Evolutionary conservation across 2,329 filamentous ascomycete genomes (phyloP), one percentile per base, ranked within the genome.

Genomic region (Aspergillus aculeatinus): DNA sequence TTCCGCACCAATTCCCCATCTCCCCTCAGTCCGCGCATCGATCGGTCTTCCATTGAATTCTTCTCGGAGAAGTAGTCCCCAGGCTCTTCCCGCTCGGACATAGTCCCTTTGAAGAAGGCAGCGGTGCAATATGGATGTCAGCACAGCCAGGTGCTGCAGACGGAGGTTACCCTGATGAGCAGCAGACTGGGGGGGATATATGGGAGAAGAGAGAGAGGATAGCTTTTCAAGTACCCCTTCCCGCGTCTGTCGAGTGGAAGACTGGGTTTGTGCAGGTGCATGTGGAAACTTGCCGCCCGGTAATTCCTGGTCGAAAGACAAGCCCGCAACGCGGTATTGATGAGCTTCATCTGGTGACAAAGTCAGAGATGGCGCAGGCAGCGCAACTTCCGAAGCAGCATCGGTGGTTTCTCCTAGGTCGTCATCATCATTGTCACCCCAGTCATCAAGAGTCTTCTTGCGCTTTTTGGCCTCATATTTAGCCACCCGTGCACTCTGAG

Each of bases 1-100:
- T 76, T 96, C 93, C 2, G 91, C 91, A 0, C 91, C 92, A 49
- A 96, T 83, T 14, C 88, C 88, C 94, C 93, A 97, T 65, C 89
- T 83, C 39, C 86, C 84, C 68, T 88, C 83, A 21, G 80, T 80
- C 44, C 92, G 85, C 51, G 94, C 74, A 71, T 96, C 91, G 21
- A 93, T 80, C 6, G 78, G 77, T 51, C 76, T 74, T 3, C 86
- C 86, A 59, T 77, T 70, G 25, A 87, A 78, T 53, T 82, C 84
- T 51, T 86, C 82, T 52, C 89, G 84, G 51, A 92, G 73, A 33
- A 96, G 81, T 65, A 96, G 77, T 1, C 86, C 88, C 82, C 91
- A 94, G 0, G 90, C 89, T 61, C 90, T 82, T 53, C 85, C 85
- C 0, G 93, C 92, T 47, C 89, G 87, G 2, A 81, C 65, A 60